Evolutionary conservation across 345 rosid species (phyloP), one percentile per base, ranked within the genome.

Genomic region (Sisymbrium altissimum): DNA sequence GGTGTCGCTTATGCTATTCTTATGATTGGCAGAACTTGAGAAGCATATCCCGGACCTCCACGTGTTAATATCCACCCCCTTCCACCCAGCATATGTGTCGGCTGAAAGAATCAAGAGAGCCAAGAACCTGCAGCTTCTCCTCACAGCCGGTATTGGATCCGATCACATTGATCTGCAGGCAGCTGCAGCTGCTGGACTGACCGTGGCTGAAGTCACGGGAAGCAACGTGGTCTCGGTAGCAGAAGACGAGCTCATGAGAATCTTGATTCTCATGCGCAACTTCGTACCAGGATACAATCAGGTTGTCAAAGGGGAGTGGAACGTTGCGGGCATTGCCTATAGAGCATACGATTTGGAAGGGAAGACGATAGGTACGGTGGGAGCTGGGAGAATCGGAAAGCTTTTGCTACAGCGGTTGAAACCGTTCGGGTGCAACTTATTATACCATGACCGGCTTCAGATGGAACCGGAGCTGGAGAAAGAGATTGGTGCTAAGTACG

Each of bases 271-370:
- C 18, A 83, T 92, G 74, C 81, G 96, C 6, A 95, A 95, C 73
- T 95, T 95, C 70, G 9, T 95, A n/a, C 93, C 99, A 45, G 97
- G 99, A 46, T 35, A 91, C 59, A 88, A 87, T 43, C 99, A 95
- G 67, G 91, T 92, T 66, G 66, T 88, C 36, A 85, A 48, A 21
- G 97, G 97, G 6, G 97, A 91, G n/a, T 95, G 97, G 97, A 88
- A 95, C 68, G 97, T 95, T 6, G 99, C 97, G 0, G 93, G 81
- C 21, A 83, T 95, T 55, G 85, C 99, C 13, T 77, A 91, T 60
- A 86, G 96, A 78, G 86, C 99, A 41, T 95, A 95, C 58, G 97
- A 95, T 85, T 96, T 95, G 11, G 97, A 95, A 79, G 99, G 96
- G 39, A 95, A 91, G 86, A 95, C 92, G 4, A 86, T 91, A 0